phyloP scores from a whole-genome alignment of 768 basidiomycete species.

The Nidula microcarpa region DNA sequence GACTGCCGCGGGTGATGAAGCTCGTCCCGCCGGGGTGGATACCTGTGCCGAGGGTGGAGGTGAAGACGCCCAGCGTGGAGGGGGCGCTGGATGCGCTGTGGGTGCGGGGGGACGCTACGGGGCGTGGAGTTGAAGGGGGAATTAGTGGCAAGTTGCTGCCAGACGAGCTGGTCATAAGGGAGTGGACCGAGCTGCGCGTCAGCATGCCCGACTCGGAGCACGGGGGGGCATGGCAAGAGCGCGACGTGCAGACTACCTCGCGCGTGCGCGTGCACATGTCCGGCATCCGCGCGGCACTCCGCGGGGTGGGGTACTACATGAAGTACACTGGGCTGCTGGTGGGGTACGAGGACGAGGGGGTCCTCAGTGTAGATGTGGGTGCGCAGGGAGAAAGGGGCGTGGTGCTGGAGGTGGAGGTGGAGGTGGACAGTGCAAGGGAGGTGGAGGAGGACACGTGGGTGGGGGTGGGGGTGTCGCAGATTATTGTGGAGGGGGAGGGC shows the following conservation, averaged over 20 bases:
- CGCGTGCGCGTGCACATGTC: slow-evolving; percentile 26
- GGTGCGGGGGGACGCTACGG: slow-evolving; percentile 15
- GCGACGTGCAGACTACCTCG: slow-evolving; percentile 14
- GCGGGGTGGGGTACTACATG: slow-evolving; percentile 34
- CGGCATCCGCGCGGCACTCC: slow-evolving; percentile 27
- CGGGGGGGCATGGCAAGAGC: too few relatives aligned
- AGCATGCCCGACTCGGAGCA: slow-evolving; percentile 18
- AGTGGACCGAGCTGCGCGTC: slow-evolving; percentile 30
- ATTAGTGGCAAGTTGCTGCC: slow-evolving; percentile 25
- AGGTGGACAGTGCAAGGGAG: slow-evolving; percentile 14
- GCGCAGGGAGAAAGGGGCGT: slow-evolving; percentile 17
- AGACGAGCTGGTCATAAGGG: slow-evolving; percentile 27
- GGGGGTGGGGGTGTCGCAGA: slow-evolving; percentile 5
- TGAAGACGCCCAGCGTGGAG: slow-evolving; percentile 26
- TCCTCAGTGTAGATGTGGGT: slow-evolving; percentile 30
- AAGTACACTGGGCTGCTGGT: slow-evolving; percentile 21
- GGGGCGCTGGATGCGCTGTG: slow-evolving; percentile 27
- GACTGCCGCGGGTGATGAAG: slow-evolving; percentile 24
- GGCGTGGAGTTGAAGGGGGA: slow-evolving; percentile 8
- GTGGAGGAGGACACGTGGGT: neutral
- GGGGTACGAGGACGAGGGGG: slow-evolving; percentile 33
- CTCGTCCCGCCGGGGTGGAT: slow-evolving; percentile 20
- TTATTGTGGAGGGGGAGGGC: slow-evolving; percentile 9
- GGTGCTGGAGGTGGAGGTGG: slow-evolving; percentile 24
- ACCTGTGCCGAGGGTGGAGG: slow-evolving; percentile 35